Evolutionary conservation across 805 yeast genomes (phyloP), one percentile per base, ranked within the genome.

Genomic region (Zygosaccharomyces lentus): DNA sequence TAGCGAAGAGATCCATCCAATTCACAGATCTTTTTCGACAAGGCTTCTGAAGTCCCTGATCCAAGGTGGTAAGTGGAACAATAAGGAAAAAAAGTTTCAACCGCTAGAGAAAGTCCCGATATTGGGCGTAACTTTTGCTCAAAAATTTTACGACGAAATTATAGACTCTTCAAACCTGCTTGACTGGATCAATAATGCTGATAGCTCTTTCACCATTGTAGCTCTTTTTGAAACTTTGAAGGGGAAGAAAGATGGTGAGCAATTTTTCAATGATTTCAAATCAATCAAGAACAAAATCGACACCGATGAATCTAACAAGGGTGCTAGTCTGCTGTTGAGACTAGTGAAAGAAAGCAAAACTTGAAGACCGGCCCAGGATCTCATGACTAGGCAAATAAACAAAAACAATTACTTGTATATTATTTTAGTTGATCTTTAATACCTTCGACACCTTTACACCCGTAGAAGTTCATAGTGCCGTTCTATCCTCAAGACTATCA

Each of bases 21-120:
- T 85, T 54, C 80, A 77, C 55, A 79, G 78, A 59, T 85, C 93
- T 42, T 85, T 82, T 63, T 76, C 86, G 23, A 74, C 87, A 2
- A 80, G 96, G 71, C 71, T 84, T 42, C 67, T 88, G 52, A 83
- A 87, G 64, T 71, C 87, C 0, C 70, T 88, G 57, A 84, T 88
- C 53, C 95, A 86, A 66, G 91, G 90, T 50, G 90, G 90, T 57
- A 87, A 81, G 61, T 87, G 88, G 84, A 81, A 82, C 59, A 77
- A 74, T 59, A 79, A 81, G 67, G 78, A 73, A 55, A 80, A 74
- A 66, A 74, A 67, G 58, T 68, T 74, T 39, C 74, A 58, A 47
- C 72, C 72, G 46, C 54, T 74, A 36, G 73, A 69, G 9, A 68
- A 57, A 41, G 68, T 65, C 50, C 73, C 70, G 61, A 81, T 68